phyloP scores from a whole-genome alignment of 1,284 basidiomycete species.

The Ceratobasidium sp. region DNA sequence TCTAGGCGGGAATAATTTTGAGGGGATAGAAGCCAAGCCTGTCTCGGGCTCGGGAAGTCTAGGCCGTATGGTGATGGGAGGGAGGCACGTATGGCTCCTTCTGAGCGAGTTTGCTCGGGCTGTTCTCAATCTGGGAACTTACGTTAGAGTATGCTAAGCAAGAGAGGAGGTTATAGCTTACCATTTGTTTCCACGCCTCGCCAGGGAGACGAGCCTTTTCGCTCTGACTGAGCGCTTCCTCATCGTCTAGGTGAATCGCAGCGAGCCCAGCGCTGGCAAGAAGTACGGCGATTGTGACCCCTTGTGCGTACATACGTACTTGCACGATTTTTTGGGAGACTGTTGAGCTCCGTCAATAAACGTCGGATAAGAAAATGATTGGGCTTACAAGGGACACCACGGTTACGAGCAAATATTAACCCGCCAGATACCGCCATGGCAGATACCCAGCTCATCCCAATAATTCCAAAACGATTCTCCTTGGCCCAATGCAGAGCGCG shows the following conservation, averaged over 20 bases:
- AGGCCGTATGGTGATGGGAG: conserved; percentile 23
- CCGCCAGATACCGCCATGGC: conserved; percentile 43
- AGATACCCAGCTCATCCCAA: conserved; percentile 44
- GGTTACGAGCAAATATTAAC: conserved; percentile 39
- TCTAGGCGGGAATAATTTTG: not conserved
- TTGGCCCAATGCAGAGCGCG: conserved; percentile 44
- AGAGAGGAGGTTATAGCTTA: conserved; percentile 11
- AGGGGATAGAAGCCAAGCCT: not conserved
- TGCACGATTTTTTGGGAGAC: conserved; percentile 44
- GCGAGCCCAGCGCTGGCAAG: conserved; percentile 41
- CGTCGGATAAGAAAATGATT: not conserved
- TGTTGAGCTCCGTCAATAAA: not conserved
- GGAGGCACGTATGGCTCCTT: conserved; percentile 31
- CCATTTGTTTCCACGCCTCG: conserved; percentile 45
- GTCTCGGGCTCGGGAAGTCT: conserved; percentile 8
- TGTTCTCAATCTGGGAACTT: conserved; percentile 30
- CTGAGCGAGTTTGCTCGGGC: conserved; percentile 42
- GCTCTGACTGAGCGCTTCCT: conserved; percentile 71
- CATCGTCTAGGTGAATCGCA: conserved; percentile 52
- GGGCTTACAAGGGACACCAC: conserved; percentile 34
- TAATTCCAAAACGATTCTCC: conserved; percentile 41
- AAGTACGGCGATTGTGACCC: conserved; percentile 38
- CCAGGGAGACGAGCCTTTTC: conserved; percentile 56
- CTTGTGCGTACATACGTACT: conserved; percentile 46
- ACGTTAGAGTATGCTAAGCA: not conserved